Evolutionary conservation across 1,284 basidiomycete genomes (phyloP).

Genomic region (Microbotryum silenes-acaulis): DNA sequence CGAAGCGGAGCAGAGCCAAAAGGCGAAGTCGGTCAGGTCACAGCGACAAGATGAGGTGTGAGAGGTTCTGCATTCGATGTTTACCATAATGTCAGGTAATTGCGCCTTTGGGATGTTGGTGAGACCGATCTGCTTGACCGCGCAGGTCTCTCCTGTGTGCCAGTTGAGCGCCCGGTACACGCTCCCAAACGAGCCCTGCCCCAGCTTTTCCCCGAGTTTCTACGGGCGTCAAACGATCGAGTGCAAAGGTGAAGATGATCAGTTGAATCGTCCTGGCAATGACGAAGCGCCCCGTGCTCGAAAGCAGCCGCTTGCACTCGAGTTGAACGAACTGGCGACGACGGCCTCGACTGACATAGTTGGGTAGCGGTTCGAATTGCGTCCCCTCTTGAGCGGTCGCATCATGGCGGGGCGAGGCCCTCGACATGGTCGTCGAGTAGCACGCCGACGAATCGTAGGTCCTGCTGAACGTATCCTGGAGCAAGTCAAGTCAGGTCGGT

Average conservation of each 20-base stretch:
- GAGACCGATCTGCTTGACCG: conserved; percentile 73
- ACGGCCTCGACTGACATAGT: conserved; percentile 23
- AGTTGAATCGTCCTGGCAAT: no score
- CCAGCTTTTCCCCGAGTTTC: conserved; percentile 34
- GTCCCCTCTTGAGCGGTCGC: neutral
- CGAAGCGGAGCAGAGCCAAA: neutral
- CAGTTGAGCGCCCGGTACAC: conserved; percentile 68
- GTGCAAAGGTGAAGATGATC: no score
- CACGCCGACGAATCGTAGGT: no score
- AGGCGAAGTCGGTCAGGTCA: conserved; percentile 5
- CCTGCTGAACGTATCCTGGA: no score
- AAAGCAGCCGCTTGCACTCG: neutral
- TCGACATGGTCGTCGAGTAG: no score
- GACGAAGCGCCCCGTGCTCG: no score
- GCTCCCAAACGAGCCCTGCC: conserved; percentile 32
- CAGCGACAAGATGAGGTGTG: neutral
- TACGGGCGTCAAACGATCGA: conserved; percentile 3
- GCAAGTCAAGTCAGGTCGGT: no score
- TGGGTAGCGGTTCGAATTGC: conserved; percentile 18
- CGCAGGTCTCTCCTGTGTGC: conserved; percentile 91
- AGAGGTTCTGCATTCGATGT: conserved; percentile 34
- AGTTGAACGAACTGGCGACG: neutral
- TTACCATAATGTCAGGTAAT: conserved; percentile 91
- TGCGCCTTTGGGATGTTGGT: conserved; percentile 87
- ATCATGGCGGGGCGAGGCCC: no score